phyloP scores from a whole-genome alignment of 805 yeast genomes.

The Candida railenensis region DNA sequence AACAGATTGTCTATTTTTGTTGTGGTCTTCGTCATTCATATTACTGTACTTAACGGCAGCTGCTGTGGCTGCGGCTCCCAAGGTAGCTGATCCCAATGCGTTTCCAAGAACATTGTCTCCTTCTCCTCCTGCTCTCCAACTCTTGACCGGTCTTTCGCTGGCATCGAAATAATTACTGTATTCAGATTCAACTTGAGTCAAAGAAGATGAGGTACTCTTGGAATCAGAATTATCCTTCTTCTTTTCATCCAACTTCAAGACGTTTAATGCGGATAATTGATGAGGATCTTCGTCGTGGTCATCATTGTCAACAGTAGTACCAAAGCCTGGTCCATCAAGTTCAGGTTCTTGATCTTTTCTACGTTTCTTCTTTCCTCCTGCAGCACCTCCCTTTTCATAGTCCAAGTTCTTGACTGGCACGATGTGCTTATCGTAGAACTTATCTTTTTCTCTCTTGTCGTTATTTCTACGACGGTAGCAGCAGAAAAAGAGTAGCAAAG shows the following conservation, averaged over 20 bases:
- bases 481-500: conserved; percentile 51
- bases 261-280: conserved; percentile 50
- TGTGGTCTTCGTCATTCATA: conserved; percentile 1
- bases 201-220: conserved; percentile 44
- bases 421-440: conserved; percentile 4
- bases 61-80: conserved; percentile 6
- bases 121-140: conserved; percentile 37
- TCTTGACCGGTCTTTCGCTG: conserved; percentile 36
- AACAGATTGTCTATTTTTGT: conserved; percentile 59
- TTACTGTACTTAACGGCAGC: conserved; percentile 19
- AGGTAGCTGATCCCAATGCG: conserved; percentile 5
- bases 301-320: conserved; percentile 23
- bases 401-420: conserved; percentile 6
- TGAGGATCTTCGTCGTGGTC: conserved; percentile 26
- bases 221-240: conserved; percentile 8
- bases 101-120: conserved; percentile 13
- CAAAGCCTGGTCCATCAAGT: conserved; percentile 36
- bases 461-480: conserved; percentile 40
- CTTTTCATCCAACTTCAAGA: conserved; percentile 46
- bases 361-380: conserved; percentile 16
- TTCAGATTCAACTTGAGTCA: conserved; percentile 50
- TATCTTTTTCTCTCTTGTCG: conserved; percentile 16
- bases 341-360: conserved; percentile 11
- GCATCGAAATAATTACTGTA: conserved; percentile 31
- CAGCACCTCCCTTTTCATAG: conserved; percentile 23